A percentile compares a stretch with the other conserved stretches of the same genome.
phyloP scores from a whole-genome alignment of 495 filamentous ascomycete genomes.

The Penicillium verhagenii region DNA sequence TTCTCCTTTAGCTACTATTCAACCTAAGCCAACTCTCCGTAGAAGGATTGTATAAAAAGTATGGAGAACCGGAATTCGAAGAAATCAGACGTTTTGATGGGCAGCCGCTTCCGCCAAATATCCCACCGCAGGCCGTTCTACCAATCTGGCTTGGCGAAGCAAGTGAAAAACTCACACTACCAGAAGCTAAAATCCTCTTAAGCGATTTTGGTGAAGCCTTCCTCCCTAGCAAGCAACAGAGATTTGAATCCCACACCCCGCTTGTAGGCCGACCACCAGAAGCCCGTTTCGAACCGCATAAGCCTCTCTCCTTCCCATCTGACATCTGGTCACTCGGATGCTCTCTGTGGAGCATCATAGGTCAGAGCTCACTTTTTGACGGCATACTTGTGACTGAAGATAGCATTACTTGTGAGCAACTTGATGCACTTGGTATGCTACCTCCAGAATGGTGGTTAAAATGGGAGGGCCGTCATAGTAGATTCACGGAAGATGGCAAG shows the following conservation, averaged over 20 bases:
- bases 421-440: conserved; percentile 34
- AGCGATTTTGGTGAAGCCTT: conserved; percentile 34
- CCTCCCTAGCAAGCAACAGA: neutral
- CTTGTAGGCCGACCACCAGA: too few species aligned
- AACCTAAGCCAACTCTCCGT: too few species aligned
- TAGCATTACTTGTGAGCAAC: conserved; percentile 34
- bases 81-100: conserved; percentile 22
- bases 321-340: too few species aligned
- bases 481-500: conserved; percentile 25
- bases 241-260: neutral
- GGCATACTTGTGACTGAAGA: too few species aligned
- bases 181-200: conserved; percentile 25
- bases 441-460: conserved; percentile 27
- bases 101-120: conserved; percentile 9
- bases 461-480: conserved; percentile 17
- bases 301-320: too few species aligned
- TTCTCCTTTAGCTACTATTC: too few species aligned
- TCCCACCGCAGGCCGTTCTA: conserved; percentile 16
- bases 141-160: conserved; percentile 24
- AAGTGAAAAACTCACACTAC: conserved; percentile 14
- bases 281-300: too few species aligned
- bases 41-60: conserved; percentile 30
- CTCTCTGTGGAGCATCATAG: too few species aligned
- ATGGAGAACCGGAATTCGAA: conserved; percentile 23
- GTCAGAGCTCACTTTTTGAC: too few species aligned